A percentile compares a stretch with the other conserved stretches of the same genome.
phyloP scores from a whole-genome alignment of 2,329 filamentous ascomycete genomes.

The Cercospora brassicicola region DNA sequence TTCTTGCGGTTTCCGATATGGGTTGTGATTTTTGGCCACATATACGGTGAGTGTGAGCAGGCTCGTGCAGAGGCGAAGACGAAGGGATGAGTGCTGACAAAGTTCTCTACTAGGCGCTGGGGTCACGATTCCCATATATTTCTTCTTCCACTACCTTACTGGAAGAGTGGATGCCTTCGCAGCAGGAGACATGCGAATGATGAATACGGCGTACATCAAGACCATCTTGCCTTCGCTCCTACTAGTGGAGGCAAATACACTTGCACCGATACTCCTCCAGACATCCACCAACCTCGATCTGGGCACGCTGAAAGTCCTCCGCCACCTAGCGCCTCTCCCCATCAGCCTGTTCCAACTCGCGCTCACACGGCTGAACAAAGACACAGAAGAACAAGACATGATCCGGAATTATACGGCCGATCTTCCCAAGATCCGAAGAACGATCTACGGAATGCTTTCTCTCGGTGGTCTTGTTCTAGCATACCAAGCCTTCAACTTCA shows the following conservation, averaged over 20 bases:
- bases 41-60: constrained; percentile 25
- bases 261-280: neutral
- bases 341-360: constrained; percentile 24
- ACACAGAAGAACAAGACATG: constrained; percentile 26
- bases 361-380: constrained; percentile 29
- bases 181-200: constrained; percentile 39
- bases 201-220: constrained; percentile 32
- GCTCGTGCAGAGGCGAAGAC: neutral
- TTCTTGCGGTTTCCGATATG: constrained; percentile 17
- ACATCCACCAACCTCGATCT: neutral
- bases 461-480: neutral
- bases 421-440: constrained; percentile 18
- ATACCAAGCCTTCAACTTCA: neutral
- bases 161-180: constrained; percentile 39
- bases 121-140: constrained; percentile 41
- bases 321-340: constrained; percentile 23
- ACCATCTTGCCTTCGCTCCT: constrained; percentile 33
- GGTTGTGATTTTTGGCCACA: constrained; percentile 34
- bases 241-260: neutral
- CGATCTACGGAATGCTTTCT: constrained; percentile 10
- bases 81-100: neutral
- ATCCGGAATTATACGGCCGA: constrained; percentile 20
- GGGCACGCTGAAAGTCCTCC: constrained; percentile 1
- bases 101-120: constrained; percentile 25
- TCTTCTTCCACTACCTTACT: constrained; percentile 42